Percentiles rank a stretch among this genome's conserved stretches.
Conservation (phyloP, 148 eudicot genomes). For the Chenopodium quinoa region DNA sequence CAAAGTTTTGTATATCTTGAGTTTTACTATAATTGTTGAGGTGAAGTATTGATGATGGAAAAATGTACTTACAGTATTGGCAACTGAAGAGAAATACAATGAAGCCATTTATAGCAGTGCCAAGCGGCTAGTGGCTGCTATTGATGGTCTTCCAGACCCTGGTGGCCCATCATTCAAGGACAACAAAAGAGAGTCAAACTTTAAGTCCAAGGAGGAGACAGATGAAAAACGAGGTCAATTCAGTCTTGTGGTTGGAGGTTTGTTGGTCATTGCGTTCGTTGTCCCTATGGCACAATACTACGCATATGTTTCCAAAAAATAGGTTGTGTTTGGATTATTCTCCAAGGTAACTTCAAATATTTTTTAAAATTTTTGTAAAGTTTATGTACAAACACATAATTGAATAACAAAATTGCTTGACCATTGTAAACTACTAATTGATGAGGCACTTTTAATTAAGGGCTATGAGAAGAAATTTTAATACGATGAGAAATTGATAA, state of each 20-base stretch:
- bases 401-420: constrained; percentile 11
- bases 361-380: constrained; percentile 18
- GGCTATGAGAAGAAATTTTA: neutral
- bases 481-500: neutral
- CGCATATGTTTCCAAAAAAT: constrained; percentile 90
- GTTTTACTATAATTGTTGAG: neutral
- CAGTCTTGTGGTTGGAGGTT: constrained; percentile 93
- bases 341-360: constrained; percentile 7
- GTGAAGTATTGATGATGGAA: constrained; percentile 9
- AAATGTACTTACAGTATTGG: constrained; percentile 60
- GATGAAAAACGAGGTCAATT: constrained; percentile 96
- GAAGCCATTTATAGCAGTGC: constrained; percentile 85
- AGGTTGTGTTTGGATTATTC: constrained; percentile 22
- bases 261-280: constrained; percentile 88
- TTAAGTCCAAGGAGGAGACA: constrained; percentile 89
- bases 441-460: constrained; percentile 20
- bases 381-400: constrained; percentile 46
- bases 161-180: constrained; percentile 83
- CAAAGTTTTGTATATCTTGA: neutral
- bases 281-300: constrained; percentile 99
- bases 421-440: constrained; percentile 23
- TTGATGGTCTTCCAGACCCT: constrained; percentile 93
- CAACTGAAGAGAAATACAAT: constrained; percentile 95
- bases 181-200: constrained; percentile 90
- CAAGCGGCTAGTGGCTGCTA: constrained; percentile 84